A percentile compares a stretch with the other conserved stretches of the same genome.
Evolutionary conservation across 208 protist genomes (phyloP).

Genomic region (Crithidia sp.): DNA sequence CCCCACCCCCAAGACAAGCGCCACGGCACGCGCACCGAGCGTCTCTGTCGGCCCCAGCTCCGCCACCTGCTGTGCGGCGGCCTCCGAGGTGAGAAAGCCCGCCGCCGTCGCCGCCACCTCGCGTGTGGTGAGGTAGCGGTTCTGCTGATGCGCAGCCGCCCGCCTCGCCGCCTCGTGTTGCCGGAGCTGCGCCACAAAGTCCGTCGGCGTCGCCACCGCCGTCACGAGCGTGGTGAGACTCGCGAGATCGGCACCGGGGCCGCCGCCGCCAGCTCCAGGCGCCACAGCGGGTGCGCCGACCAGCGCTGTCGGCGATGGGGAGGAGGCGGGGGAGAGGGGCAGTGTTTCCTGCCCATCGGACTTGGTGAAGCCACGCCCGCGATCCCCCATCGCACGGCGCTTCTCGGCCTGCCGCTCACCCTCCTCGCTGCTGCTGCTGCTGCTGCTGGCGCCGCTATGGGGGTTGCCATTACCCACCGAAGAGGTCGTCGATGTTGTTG

Average conservation of each 20-base stretch:
- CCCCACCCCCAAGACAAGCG: conserved; percentile 24
- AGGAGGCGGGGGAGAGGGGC: conserved; percentile 6
- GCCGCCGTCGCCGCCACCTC: conserved; percentile 22
- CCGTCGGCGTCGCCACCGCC: conserved; percentile 22
- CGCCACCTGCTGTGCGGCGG: conserved; percentile 14
- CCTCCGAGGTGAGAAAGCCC: conserved; percentile 20
- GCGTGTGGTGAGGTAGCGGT: conserved; percentile 22
- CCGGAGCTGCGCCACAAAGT: conserved; percentile 27
- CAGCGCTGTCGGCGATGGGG: conserved; percentile 5
- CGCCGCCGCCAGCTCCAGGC: not conserved
- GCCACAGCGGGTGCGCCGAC: conserved; percentile 14
- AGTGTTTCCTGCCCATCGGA: conserved; percentile 20
- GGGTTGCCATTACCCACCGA: not conserved
- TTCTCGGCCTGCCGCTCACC: conserved; percentile 16
- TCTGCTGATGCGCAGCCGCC: conserved; percentile 16
- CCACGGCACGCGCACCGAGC: conserved; percentile 14
- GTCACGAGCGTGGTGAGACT: conserved; percentile 26
- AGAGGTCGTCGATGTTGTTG: too few species aligned
- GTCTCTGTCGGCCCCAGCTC: conserved; percentile 7
- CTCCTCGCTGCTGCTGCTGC: not conserved
- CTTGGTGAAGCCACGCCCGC: conserved; percentile 5
- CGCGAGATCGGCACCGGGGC: conserved; percentile 8
- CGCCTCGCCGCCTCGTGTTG: conserved; percentile 26
- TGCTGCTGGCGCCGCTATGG: not conserved
- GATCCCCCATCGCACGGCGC: conserved; percentile 16